phyloP scores from a whole-genome alignment of 371 early-diverging fungal genomes.

The Capillidium rhysosporum region DNA sequence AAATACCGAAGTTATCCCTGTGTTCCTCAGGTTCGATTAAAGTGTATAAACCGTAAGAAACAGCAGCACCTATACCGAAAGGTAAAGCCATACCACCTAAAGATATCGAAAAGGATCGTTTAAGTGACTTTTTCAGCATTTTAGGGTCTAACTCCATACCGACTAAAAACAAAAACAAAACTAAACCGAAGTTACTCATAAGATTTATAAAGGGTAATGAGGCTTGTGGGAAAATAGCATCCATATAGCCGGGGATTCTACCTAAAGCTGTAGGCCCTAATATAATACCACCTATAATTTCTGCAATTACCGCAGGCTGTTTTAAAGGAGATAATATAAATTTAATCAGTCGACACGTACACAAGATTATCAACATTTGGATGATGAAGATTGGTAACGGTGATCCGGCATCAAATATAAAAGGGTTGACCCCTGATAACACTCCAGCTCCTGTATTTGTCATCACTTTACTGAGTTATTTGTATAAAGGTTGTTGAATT shows the following conservation, averaged over 20 bases:
- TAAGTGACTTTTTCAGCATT: conserved; percentile 22
- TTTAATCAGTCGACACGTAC: conserved; percentile 15
- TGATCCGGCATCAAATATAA: not conserved
- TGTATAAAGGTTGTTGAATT: too few species aligned
- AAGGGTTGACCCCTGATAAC: not conserved
- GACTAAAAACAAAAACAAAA: conserved; percentile 78
- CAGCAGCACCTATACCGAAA: conserved; percentile 46
- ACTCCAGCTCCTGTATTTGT: not conserved
- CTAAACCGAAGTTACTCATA: conserved; percentile 69
- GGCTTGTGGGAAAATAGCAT: conserved; percentile 32
- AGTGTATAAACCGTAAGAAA: conserved; percentile 30
- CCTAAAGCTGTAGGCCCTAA: conserved; percentile 61
- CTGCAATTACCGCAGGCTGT: conserved; percentile 61
- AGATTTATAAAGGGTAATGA: conserved; percentile 47
- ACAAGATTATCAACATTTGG: not conserved
- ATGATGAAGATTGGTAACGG: conserved; percentile 1
- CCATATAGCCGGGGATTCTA: conserved; percentile 34
- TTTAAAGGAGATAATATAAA: conserved; percentile 25
- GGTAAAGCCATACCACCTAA: conserved; percentile 53
- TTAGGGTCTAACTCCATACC: conserved; percentile 58
- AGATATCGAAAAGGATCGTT: conserved; percentile 27
- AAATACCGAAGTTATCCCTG: conserved; percentile 31
- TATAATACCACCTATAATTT: conserved; percentile 55
- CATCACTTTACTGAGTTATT: too few species aligned
- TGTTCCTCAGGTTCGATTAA: not conserved